A percentile compares a stretch with the other conserved stretches of the same genome.
These are phyloP conservation scores for Cryoendolithus antarcticus DNA, from an alignment of 2,329 filamentous ascomycete species.

Conservation along the genomic window DNA sequence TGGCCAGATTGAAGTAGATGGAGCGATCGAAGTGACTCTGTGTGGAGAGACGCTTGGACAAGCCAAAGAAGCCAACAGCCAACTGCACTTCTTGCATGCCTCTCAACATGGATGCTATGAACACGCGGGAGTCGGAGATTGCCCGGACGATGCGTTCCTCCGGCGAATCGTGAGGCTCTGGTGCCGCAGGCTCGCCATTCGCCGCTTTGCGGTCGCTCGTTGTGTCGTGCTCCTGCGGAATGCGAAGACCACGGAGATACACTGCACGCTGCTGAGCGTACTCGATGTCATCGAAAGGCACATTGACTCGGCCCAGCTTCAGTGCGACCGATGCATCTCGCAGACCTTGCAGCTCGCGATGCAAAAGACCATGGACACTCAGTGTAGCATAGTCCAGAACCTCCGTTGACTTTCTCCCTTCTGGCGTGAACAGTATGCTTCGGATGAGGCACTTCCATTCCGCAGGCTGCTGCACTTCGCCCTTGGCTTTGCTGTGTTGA, in stretches of 20 bases:
- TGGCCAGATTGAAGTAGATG: conserved; percentile 73
- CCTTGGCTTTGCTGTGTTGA: conserved; percentile 58
- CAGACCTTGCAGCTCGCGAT: conserved; percentile 73
- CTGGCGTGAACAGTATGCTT: conserved; percentile 78
- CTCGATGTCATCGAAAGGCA: conserved; percentile 78
- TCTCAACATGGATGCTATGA: conserved; percentile 75
- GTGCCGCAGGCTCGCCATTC: conserved; percentile 59
- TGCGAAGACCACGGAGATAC: conserved; percentile 27
- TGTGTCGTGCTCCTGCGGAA: conserved; percentile 19
- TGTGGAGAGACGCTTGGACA: conserved; percentile 67
- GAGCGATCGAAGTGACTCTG: conserved; percentile 56
- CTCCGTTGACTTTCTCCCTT: conserved; percentile 74
- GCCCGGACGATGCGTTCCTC: conserved; percentile 63
- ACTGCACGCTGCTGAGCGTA: conserved; percentile 48
- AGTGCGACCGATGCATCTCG: conserved; percentile 81
- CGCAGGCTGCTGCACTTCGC: conserved; percentile 57
- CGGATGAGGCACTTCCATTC: conserved; percentile 87
- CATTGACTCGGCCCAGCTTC: conserved; percentile 79
- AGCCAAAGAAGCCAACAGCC: conserved; percentile 76
- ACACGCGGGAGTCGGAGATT: conserved; percentile 85
- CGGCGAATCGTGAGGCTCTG: conserved; percentile 39
- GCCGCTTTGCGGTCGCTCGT: conserved; percentile 38
- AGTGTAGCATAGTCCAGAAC: conserved; percentile 76
- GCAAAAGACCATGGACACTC: conserved; percentile 83
- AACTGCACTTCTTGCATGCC: conserved; percentile 96